Conservation (phyloP, 2,329 filamentous ascomycete species). For the Colletotrichum salicis region DNA sequence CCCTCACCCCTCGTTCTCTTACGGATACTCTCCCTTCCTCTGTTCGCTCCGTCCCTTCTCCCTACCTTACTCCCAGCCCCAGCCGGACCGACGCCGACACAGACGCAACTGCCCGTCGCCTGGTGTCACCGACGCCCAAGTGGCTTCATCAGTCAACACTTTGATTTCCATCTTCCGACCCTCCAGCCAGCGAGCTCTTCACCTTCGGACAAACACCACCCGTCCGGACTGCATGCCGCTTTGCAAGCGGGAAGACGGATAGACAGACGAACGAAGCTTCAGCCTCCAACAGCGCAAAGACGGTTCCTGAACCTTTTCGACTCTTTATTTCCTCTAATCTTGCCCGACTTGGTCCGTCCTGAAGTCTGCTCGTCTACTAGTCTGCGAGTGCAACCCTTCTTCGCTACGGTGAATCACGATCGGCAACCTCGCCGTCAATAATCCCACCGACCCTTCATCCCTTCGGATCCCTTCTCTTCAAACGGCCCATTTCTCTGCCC, state of each 20-base stretch:
- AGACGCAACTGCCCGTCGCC: conserved; percentile 25
- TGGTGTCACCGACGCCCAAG: conserved; percentile 11
- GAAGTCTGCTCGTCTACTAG: not conserved
- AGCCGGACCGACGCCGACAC: conserved; percentile 22
- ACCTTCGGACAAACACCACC: conserved; percentile 26
- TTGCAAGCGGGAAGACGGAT: not conserved
- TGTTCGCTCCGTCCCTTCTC: not conserved
- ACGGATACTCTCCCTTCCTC: not conserved
- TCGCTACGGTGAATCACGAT: not conserved
- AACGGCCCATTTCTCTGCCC: conserved; percentile 7
- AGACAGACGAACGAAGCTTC: not conserved
- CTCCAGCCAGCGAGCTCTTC: not conserved
- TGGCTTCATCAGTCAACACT: conserved; percentile 13
- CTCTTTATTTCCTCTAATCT: not conserved
- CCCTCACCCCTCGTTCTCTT: not conserved
- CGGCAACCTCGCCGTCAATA: conserved; percentile 5
- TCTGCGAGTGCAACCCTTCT: not conserved
- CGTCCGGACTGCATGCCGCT: conserved; percentile 6
- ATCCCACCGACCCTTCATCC: not conserved
- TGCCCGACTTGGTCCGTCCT: not conserved
- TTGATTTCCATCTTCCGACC: not conserved
- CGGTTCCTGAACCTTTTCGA: not conserved
- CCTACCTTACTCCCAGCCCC: not conserved
- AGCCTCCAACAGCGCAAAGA: not conserved
- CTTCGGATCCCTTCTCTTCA: not conserved